Conservation (phyloP, 169 alveolate species). For the Cryptosporidium sp. region DNA sequence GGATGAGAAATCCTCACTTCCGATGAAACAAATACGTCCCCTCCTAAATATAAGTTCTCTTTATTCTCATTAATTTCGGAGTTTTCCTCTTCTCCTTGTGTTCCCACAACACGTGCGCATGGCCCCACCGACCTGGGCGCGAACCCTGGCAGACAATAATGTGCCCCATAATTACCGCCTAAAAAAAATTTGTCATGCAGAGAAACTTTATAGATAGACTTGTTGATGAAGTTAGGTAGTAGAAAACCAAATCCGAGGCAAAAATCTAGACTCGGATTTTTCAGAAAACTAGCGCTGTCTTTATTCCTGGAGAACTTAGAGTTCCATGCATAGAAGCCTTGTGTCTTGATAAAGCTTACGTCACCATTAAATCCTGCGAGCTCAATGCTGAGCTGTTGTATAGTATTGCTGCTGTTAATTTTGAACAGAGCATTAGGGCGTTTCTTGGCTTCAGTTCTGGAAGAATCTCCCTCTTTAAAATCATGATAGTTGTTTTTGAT, state of each 20-base stretch:
- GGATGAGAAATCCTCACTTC: slow-evolving; percentile 38
- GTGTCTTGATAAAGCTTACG: slow-evolving; percentile 24
- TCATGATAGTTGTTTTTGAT: background rate
- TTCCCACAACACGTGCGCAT: background rate
- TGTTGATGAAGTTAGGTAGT: slow-evolving; percentile 14
- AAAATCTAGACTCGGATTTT: slow-evolving; percentile 11
- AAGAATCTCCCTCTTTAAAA: background rate
- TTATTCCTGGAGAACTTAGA: background rate
- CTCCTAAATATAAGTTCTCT: slow-evolving; percentile 14
- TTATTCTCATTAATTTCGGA: background rate
- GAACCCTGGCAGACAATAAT: slow-evolving; percentile 52
- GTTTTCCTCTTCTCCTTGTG: background rate
- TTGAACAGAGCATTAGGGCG: background rate
- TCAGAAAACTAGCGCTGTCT: background rate
- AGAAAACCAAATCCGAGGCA: slow-evolving; percentile 40
- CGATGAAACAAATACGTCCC: slow-evolving; percentile 18
- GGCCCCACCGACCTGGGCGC: slow-evolving; percentile 68
- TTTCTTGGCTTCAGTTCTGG: background rate
- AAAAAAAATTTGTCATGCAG: slow-evolving; percentile 59
- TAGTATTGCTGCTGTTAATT: background rate
- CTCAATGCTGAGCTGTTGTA: slow-evolving; percentile 39
- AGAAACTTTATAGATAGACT: background rate
- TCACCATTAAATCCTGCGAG: slow-evolving; percentile 67
- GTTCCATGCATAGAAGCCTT: slow-evolving; percentile 56
- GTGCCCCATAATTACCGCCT: slow-evolving; percentile 64